Conservation (phyloP, 192 early-diverging fungal species). For the Rhizophagus clarus region DNA sequence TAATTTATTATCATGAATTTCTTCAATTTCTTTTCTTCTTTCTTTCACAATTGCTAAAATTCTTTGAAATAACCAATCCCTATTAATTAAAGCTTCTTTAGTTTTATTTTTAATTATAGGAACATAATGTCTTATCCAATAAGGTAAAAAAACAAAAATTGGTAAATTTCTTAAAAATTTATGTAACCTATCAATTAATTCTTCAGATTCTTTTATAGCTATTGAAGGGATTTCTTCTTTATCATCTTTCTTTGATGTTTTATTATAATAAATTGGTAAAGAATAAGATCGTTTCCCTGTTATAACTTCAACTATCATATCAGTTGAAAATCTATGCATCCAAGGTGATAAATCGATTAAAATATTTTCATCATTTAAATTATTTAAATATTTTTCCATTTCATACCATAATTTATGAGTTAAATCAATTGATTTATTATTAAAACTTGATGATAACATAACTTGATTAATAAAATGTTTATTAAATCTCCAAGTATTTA, state of each 20-base stretch:
- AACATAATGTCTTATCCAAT: constrained; percentile 8
- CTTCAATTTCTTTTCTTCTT: constrained; percentile 16
- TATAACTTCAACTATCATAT: background rate
- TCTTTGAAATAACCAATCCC: background rate
- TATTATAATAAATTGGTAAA: too few relatives aligned
- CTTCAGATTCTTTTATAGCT: background rate
- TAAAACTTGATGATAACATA: background rate
- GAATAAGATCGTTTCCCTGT: background rate
- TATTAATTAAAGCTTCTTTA: background rate
- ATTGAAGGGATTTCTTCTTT: too few relatives aligned
- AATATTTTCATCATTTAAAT: background rate
- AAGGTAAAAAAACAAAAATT: background rate
- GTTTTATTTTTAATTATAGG: background rate
- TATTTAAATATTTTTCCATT: background rate
- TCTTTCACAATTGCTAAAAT: constrained; percentile 3
- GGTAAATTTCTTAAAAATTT: background rate
- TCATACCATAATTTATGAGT: constrained; percentile 1
- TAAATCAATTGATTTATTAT: background rate
- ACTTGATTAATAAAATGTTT: background rate
- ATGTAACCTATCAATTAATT: background rate
- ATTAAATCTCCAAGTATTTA: background rate
- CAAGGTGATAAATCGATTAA: background rate
- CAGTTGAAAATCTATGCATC: background rate
- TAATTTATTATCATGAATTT: background rate
- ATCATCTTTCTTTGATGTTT: too few relatives aligned